A percentile compares a stretch with the other conserved stretches of the same genome.
phyloP scores from a whole-genome alignment of 768 basidiomycete genomes.

The Trametes meyenii region DNA sequence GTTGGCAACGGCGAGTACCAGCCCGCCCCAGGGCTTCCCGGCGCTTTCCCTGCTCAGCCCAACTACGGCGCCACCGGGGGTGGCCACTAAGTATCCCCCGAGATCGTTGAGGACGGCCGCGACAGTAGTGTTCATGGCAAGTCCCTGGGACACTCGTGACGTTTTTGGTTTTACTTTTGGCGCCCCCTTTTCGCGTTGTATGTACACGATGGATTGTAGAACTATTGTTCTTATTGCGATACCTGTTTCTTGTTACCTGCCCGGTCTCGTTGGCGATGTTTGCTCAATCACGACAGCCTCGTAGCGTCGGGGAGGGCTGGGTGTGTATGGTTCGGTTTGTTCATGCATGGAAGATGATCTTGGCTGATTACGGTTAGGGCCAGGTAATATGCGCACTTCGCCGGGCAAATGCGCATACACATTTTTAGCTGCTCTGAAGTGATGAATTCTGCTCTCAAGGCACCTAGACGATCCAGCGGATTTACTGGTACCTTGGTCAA shows the following conservation, averaged over 20 bases:
- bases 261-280: no score
- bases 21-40: constrained; percentile 28
- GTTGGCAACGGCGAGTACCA: constrained; percentile 37
- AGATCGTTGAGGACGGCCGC: not conserved
- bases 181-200: not conserved
- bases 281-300: no score
- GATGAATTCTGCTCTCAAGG: no score
- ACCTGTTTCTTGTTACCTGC: not conserved
- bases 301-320: not conserved
- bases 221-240: not conserved
- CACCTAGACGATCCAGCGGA: no score
- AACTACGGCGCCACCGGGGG: constrained; percentile 37
- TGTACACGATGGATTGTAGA: constrained; percentile 5
- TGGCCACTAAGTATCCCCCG: constrained; percentile 15
- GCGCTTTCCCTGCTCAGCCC: constrained; percentile 18
- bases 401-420: no score
- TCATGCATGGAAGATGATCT: not conserved
- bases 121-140: not conserved
- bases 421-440: no score
- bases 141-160: not conserved
- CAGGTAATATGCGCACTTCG: no score
- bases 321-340: not conserved
- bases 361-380: not conserved
- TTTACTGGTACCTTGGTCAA: no score
- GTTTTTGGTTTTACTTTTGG: not conserved